Base-by-base conservation (phyloP, 1,139 yeast genomes). In the Oligophagozyma castellii region DNA sequence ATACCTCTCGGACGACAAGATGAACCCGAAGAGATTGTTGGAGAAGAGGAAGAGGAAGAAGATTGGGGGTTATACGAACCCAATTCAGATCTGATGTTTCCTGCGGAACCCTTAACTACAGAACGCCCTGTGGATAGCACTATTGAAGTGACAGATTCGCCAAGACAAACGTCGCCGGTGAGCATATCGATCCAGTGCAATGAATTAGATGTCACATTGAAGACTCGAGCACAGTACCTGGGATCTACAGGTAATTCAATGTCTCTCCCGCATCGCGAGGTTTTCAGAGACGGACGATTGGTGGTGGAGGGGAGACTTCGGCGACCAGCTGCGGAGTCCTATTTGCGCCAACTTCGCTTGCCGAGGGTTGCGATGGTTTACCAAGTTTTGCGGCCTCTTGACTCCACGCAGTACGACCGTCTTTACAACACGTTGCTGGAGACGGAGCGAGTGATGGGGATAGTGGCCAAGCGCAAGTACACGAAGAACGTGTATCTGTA, bases 301-400 rank as follows among this genome's bases (percentile, higher is more conserved):
- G 19, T 22, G 4, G 39, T 44, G 4, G 52, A 47, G 26, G 52
- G 52, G 12, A 36, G 45, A 13, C 30, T 47, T 16, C 38, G 44
- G 3, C 33, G 29, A 14, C 37, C 31, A 3, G 44, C 42, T 25
- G 52, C 42, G 2, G 35, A 35, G 19, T 33, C 36, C 14, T 47
- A 47, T 31, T 28, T 47, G 12, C 24, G 29, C 10, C 43, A 45
- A 22, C 37, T 45, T 29, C 35, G 36, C 23, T 20, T 35, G 5
- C 32, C 36, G 6, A 35, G 52, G 26, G 32, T 35, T n/a, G 34
- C 42, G 12, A 24, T 44, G 16, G 37, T 37, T 3, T 46, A 38
- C 25, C 38, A 38, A 28, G 11, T 46, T 16, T 28, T 23, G 15
- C 37, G 40, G 4, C n/a, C n/a, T n/a, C n/a, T n/a, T n/a, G n/a